Evolutionary conservation across 2,329 filamentous ascomycete species (phyloP).

Genomic region (Colletotrichum limetticola): DNA sequence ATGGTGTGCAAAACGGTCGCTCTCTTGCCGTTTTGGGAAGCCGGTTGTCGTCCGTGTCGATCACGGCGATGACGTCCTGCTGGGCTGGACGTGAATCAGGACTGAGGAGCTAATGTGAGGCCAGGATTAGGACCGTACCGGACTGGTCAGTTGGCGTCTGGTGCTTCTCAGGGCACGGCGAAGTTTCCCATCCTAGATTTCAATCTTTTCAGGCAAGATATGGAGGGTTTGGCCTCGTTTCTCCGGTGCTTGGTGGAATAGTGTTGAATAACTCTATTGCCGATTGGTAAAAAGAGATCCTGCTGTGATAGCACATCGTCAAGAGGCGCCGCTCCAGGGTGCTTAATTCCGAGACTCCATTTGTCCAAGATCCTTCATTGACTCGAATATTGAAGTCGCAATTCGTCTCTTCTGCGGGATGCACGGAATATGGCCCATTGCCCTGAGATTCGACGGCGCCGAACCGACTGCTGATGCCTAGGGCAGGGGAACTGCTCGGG

Average conservation of each 20-base stretch:
- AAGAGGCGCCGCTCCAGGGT: background rate
- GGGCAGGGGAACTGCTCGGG: constrained; percentile 2
- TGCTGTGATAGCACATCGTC: too few relatives aligned
- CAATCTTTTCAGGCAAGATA: background rate
- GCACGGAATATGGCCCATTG: background rate
- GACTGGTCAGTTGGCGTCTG: background rate
- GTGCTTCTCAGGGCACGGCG: constrained; percentile 1
- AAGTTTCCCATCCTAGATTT: background rate
- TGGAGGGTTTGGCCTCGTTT: background rate
- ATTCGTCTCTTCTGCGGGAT: background rate
- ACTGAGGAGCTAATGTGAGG: background rate
- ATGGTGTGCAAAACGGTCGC: constrained; percentile 8
- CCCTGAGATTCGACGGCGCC: background rate
- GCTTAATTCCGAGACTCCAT: background rate
- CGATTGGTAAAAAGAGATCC: background rate
- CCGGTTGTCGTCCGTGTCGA: constrained; percentile 30
- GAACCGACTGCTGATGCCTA: background rate
- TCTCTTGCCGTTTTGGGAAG: constrained; percentile 31
- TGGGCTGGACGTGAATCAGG: background rate
- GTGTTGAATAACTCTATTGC: too few relatives aligned
- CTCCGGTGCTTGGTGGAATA: background rate
- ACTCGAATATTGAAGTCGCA: constrained; percentile 6
- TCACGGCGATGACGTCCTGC: constrained; percentile 29
- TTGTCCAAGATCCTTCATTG: background rate
- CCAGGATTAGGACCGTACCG: background rate